Percentiles rank a stretch among this genome's conserved stretches.
These are phyloP conservation scores for Stephanodiscus minutulus DNA, from an alignment of 108 stramenopile genomes.

Conservation along the genomic window DNA sequence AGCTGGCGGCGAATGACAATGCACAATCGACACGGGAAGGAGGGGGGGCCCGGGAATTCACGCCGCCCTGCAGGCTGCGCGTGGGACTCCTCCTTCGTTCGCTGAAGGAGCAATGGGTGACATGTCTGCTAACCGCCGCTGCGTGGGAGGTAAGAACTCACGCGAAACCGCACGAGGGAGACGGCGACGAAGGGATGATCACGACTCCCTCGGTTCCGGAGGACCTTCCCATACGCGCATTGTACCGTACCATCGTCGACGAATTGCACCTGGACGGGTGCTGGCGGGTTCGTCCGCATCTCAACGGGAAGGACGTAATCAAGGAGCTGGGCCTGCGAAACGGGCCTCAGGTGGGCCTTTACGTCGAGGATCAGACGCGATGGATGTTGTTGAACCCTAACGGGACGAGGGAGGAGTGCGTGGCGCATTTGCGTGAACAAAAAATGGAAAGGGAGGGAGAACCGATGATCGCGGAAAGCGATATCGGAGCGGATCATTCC, in stretches of 20 bases:
- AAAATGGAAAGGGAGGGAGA: constrained; percentile 55
- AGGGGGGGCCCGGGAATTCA: constrained; percentile 5
- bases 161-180: constrained; percentile 13
- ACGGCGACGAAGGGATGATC: neutral
- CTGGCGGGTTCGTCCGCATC: constrained; percentile 68
- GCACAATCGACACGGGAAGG: constrained; percentile 14
- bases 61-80: constrained; percentile 54
- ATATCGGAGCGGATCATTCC: constrained; percentile 22
- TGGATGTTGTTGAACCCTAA: constrained; percentile 82
- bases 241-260: constrained; percentile 51
- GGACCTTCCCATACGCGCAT: constrained; percentile 38
- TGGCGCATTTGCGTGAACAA: constrained; percentile 54
- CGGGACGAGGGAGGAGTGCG: constrained; percentile 69
- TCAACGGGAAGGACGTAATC: constrained; percentile 80
- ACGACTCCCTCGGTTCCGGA: neutral
- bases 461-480: neutral
- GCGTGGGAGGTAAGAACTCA: constrained; percentile 53
- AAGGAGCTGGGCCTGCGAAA: constrained; percentile 52
- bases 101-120: constrained; percentile 78
- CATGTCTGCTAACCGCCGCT: constrained; percentile 62
- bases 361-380: constrained; percentile 70
- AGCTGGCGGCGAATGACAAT: constrained; percentile 18
- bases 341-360: constrained; percentile 70
- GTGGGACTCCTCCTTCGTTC: constrained; percentile 68
- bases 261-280: constrained; percentile 69